Evolutionary conservation across 1,284 basidiomycete genomes (phyloP).

Genomic region (Ustilago cynodontis): DNA sequence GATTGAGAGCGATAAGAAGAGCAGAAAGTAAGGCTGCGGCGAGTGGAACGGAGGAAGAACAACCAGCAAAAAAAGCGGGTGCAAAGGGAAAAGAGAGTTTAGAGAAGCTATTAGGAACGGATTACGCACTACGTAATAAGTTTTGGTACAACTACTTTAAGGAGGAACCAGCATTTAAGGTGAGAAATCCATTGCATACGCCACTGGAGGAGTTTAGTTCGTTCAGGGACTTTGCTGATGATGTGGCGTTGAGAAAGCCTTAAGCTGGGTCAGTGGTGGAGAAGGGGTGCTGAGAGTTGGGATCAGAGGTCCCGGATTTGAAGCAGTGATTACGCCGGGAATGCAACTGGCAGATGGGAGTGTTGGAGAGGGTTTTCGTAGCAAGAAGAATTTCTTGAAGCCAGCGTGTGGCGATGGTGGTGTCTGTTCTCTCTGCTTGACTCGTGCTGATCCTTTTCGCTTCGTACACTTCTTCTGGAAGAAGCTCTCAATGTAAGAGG

Average conservation of each 20-base stretch:
- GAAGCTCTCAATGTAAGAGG: no score
- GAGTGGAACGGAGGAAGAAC: background rate
- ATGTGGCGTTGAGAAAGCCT: slow-evolving; percentile 13
- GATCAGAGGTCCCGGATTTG: no score
- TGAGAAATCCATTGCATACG: slow-evolving; percentile 15
- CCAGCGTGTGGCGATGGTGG: no score
- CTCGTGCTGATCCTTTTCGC: no score
- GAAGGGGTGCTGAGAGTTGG: no score
- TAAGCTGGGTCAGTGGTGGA: no score
- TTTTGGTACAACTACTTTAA: slow-evolving; percentile 16
- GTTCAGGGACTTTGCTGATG: slow-evolving; percentile 16
- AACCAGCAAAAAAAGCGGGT: background rate
- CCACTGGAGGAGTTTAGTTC: slow-evolving; percentile 12
- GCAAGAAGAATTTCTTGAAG: no score
- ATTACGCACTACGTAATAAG: background rate
- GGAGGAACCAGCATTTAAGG: slow-evolving; percentile 4
- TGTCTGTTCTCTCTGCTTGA: no score
- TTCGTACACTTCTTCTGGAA: no score
- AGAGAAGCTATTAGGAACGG: background rate
- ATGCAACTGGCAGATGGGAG: no score
- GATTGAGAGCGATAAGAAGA: background rate
- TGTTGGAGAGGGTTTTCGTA: no score
- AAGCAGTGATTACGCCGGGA: no score
- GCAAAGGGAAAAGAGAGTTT: background rate
- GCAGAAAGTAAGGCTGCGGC: background rate